Base-by-base conservation (phyloP, 192 early-diverging fungal species). In the Umbelopsis vinacea region DNA sequence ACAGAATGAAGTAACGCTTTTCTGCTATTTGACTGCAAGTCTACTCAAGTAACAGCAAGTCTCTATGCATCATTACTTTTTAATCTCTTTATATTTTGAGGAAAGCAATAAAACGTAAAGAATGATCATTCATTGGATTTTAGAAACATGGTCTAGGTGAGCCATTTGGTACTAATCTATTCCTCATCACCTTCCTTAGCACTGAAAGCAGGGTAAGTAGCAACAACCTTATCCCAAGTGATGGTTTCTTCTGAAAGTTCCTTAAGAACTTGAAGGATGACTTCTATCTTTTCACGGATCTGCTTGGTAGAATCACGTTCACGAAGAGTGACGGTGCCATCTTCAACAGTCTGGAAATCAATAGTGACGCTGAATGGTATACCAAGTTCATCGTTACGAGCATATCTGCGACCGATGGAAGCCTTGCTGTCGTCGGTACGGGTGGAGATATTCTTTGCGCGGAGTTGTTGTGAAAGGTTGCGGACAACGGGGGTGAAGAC, bases 321-420 rank as follows among this genome's bases (percentile, higher is more conserved):
- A 67, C 98, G 92, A 52, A 99, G 84, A 15, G 98, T 99, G 40
- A 99, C 92, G 12, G 95, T 96, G 67, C 85, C 70, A 76, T 99
- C 98, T 78, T 96, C 85, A 47, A 90, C 90, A n/a, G 97, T 94
- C 74, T 97, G 92, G 90, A 99, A 98, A 84, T 99, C 98, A 38
- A 99, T 91, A 14, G 98, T 99, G 78, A 99, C 87, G 35, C 92
- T 97, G 81, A 96, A 99, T 43, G 96, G 96, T 46, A 93, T 99
- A 70, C 98, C 98, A 35, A 99, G 79, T 81, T 99, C 97, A 80
- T 99, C 98, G 80, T 97, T 98, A 73, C 98, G 92, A 3, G 97
- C 88, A 83, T 99, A 99, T 73, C 98, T 90, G 69, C 91, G 90
- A 71, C 98, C 98, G 75, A 99, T 98, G 23, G 92, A 89, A 2